phyloP scores from a whole-genome alignment of 805 yeast genomes.

The Grigorovia humatica region DNA sequence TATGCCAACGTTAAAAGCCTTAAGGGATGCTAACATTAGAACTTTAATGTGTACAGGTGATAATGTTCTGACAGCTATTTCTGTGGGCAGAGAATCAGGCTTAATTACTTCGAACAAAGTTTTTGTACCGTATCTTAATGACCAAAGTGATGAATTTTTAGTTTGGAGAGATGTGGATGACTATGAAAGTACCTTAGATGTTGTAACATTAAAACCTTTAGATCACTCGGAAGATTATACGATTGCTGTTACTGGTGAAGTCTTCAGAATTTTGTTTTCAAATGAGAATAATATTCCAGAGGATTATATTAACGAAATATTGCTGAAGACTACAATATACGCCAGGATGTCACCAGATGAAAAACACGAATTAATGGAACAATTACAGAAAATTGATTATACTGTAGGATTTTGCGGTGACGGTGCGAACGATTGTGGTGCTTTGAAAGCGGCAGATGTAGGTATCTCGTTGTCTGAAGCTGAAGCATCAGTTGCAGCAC shows the following conservation, averaged over 20 bases:
- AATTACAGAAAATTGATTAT: conserved; percentile 73
- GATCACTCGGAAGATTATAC: conserved; percentile 37
- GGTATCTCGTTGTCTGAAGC: conserved; percentile 95
- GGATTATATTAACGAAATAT: conserved; percentile 42
- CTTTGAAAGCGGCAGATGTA: conserved; percentile 93
- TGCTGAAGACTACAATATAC: conserved; percentile 66
- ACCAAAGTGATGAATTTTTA: conserved; percentile 26
- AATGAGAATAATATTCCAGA: conserved; percentile 26
- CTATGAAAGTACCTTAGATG: conserved; percentile 47
- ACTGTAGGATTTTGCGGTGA: conserved; percentile 98
- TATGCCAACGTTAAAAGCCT: conserved; percentile 43
- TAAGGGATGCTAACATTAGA: conserved; percentile 62
- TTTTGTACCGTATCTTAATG: conserved; percentile 53
- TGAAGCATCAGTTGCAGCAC: conserved; percentile 98
- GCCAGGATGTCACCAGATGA: conserved; percentile 99
- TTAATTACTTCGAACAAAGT: conserved; percentile 42
- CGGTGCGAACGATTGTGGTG: conserved; percentile 99
- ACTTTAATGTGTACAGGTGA: conserved; percentile 98
- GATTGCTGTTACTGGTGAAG: conserved; percentile 87
- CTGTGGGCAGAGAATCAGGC: conserved; percentile 82
- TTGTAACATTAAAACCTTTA: conserved; percentile 47
- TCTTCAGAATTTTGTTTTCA: conserved; percentile 65
- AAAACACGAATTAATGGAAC: conserved; percentile 89
- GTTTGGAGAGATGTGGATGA: conserved; percentile 65
- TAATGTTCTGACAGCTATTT: conserved; percentile 84